These are phyloP conservation scores for Mariannaea elegans DNA, from an alignment of 2,329 filamentous ascomycete genomes.

Conservation along the genomic window DNA sequence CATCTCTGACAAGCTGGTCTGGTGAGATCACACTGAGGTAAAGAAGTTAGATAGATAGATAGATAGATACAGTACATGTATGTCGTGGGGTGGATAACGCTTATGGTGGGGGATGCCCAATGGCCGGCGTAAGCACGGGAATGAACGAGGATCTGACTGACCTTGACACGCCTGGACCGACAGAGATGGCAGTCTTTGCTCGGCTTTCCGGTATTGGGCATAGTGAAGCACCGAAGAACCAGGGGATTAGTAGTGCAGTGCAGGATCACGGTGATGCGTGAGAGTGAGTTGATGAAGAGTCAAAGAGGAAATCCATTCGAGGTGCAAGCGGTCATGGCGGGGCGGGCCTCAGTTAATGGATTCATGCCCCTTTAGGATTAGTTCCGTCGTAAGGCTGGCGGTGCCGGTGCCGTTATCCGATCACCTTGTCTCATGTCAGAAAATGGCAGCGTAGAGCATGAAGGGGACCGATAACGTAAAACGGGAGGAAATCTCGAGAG, in stretches of 20 bases:
- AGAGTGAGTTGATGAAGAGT: conserved; percentile 20
- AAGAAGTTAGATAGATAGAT: conserved; percentile 23
- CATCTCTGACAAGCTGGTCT: conserved; percentile 52
- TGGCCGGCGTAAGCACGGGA: conserved; percentile 1
- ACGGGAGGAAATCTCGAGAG: no score
- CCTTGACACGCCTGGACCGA: conserved; percentile 52
- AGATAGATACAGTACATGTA: no score
- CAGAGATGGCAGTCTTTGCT: conserved; percentile 54
- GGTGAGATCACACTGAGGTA: conserved; percentile 49
- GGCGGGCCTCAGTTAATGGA: conserved; percentile 5
- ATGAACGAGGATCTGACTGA: conserved; percentile 30
- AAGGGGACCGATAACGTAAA: no score
- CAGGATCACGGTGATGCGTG: not conserved
- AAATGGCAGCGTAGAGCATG: not conserved
- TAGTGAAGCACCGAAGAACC: conserved; percentile 25
- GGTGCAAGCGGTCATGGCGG: conserved; percentile 21
- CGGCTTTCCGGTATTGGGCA: conserved; percentile 53
- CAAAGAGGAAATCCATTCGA: conserved; percentile 42
- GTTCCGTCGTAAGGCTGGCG: conserved; percentile 28
- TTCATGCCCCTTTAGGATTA: conserved; percentile 26
- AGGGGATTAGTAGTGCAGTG: not conserved
- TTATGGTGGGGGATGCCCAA: not conserved
- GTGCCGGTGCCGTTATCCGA: conserved; percentile 13
- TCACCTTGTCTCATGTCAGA: not conserved
- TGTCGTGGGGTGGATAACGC: not conserved